Conservation (phyloP, 345 rosid species). For the Anacardium occidentale region DNA sequence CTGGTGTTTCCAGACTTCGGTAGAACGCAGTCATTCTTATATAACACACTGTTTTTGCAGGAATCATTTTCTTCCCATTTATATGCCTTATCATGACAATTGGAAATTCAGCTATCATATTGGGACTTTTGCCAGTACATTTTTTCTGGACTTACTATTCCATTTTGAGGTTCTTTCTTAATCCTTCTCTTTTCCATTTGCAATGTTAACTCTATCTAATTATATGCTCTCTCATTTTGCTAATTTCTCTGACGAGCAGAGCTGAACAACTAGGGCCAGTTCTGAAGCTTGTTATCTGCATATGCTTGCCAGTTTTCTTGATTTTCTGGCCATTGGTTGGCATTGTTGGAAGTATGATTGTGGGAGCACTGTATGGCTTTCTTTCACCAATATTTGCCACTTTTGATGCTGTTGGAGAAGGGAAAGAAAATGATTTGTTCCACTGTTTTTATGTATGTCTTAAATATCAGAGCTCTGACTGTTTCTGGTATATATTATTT, state of each 20-base stretch:
- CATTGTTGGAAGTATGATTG: conserved; percentile 61
- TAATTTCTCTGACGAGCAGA: conserved; percentile 45
- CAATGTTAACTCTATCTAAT: conserved; percentile 5
- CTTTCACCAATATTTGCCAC: conserved; percentile 91
- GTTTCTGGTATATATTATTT: not conserved
- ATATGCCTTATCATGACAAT: conserved; percentile 58
- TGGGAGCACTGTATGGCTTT: conserved; percentile 71
- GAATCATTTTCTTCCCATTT: conserved; percentile 66
- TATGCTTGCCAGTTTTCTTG: conserved; percentile 52
- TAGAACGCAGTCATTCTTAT: not conserved
- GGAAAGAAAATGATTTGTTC: conserved; percentile 54
- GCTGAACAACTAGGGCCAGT: conserved; percentile 70
- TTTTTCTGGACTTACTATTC: conserved; percentile 66
- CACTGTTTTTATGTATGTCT: conserved; percentile 81
- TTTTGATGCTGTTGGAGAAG: conserved; percentile 89
- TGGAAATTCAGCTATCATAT: conserved; percentile 70
- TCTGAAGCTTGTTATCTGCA: conserved; percentile 71
- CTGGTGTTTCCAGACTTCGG: not conserved
- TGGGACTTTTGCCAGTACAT: conserved; percentile 71
- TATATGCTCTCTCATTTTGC: conserved; percentile 23
- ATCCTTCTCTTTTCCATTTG: conserved; percentile 7
- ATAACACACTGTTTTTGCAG: conserved; percentile 39
- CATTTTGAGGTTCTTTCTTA: conserved; percentile 55
- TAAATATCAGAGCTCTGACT: not conserved
- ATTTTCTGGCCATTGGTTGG: conserved; percentile 58